Evolutionary conservation across 2,329 filamentous ascomycete genomes (phyloP), one percentile per base, ranked within the genome.

Genomic region (Zymoseptoria crescenta): DNA sequence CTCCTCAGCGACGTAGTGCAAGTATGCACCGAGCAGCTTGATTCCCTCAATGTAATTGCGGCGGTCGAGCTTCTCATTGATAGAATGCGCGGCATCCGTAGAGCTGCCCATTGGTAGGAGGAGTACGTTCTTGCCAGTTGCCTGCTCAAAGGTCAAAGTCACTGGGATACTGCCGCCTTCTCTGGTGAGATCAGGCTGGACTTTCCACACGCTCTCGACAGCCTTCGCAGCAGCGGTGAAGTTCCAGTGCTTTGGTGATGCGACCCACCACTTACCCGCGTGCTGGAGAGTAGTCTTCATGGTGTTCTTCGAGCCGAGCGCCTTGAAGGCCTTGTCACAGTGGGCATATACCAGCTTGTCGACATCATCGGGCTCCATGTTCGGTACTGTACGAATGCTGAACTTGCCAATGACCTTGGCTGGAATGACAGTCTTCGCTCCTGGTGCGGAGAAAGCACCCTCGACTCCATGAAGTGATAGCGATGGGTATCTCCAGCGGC

Each of bases 401-500:
- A 99, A 99, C 80, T 99, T 99, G 77, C 94, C 94, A 70, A 87
- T 89, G 59, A 99, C 94, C 81, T 96, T 96, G 71, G 94, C 93
- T 2, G 94, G 94, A 69, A 99, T 99, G 70, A 99, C 94, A 0
- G 94, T 99, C 84, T 99, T 99, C 59, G 92, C 94, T 52, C 94
- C 94, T 5, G 92, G 88, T 1, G 89, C 87, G 51, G 89, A 93
- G 80, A 96, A 99, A 55, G 91, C 94, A 60, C 94, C 94, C 77
- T 99, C 94, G 66, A 99, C 79, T 61, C 94, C 94, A 79, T 99
- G 94, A 49, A 99, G 80, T 24, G 92, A 96, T 58, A 99, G 83
- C 10, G 92, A 96, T 0, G 94, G 94, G 76, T 88, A 94, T 66
- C 94, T 85, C 94, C 95, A 99, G 70, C 94, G 88, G 56, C 87